These are phyloP conservation scores for Scheffersomyces quercinus DNA, from an alignment of 1,139 yeast genomes.

Conservation along the genomic window DNA sequence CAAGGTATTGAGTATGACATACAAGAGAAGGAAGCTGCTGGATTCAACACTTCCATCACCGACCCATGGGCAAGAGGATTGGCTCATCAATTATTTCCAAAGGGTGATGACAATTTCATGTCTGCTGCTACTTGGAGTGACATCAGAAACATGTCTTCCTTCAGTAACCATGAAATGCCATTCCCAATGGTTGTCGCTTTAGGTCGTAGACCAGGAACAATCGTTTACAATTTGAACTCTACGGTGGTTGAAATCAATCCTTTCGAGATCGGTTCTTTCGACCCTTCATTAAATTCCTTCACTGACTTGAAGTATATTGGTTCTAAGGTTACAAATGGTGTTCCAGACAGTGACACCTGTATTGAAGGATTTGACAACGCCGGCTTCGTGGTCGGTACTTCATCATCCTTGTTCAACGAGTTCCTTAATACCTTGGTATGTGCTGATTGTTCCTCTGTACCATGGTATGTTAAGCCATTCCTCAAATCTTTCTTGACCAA, in stretches of 20 bases:
- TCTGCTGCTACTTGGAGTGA: constrained; percentile 33
- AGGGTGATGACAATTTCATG: constrained; percentile 23
- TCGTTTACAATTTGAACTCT: constrained; percentile 34
- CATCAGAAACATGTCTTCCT: constrained; percentile 26
- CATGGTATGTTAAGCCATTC: constrained; percentile 49
- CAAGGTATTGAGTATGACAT: constrained; percentile 32
- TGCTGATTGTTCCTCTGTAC: constrained; percentile 44
- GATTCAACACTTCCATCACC: constrained; percentile 58
- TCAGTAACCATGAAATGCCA: constrained; percentile 39
- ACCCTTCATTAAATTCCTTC: constrained; percentile 37
- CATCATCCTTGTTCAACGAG: constrained; percentile 76
- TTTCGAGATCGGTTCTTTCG: constrained; percentile 46
- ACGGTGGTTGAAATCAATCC: constrained; percentile 45
- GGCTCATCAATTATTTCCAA: constrained; percentile 38
- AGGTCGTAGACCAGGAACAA: constrained; percentile 38
- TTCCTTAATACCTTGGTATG: constrained; percentile 61
- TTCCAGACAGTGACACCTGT: constrained; percentile 40
- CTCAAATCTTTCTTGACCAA: constrained; percentile 44
- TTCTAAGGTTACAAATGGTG: constrained; percentile 32
- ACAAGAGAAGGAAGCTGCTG: constrained; percentile 36
- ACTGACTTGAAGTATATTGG: constrained; percentile 40
- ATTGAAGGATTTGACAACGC: constrained; percentile 74
- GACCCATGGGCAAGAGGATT: constrained; percentile 57
- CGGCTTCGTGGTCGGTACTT: constrained; percentile 75
- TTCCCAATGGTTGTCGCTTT: constrained; percentile 39